Evolutionary conservation across 2,329 filamentous ascomycete species (phyloP).

Genomic region (Mycocentrospora acerina): DNA sequence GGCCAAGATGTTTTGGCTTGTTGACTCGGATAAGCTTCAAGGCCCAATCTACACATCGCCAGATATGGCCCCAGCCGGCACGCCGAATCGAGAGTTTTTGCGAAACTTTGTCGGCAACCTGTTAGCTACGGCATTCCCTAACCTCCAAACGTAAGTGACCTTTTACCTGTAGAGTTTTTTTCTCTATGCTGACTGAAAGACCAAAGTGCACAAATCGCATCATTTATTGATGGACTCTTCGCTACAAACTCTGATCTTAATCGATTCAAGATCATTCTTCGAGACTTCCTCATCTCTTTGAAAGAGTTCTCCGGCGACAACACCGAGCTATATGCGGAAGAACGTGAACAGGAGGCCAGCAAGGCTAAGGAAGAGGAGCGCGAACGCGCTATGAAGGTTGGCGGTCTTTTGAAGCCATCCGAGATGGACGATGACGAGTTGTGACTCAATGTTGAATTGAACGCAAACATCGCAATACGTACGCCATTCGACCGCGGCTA

Average conservation of each 20-base stretch:
- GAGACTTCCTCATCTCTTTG: conserved; percentile 94
- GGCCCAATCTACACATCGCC: conserved; percentile 79
- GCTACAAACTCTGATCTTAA: conserved; percentile 83
- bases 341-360: conserved; percentile 88
- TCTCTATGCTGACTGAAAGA: conserved; percentile 27
- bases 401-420: conserved; percentile 94
- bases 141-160: conserved; percentile 83
- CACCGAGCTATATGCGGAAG: conserved; percentile 86
- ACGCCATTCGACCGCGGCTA: conserved; percentile 37
- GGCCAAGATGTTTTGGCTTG: conserved; percentile 93
- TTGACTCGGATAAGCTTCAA: conserved; percentile 86
- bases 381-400: conserved; percentile 90
- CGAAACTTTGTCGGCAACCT: conserved; percentile 83
- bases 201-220: conserved; percentile 76
- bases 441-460: conserved; percentile 66
- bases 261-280: conserved; percentile 92
- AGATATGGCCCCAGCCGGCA: conserved; percentile 80
- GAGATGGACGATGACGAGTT: conserved; percentile 82
- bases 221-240: conserved; percentile 89
- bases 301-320: conserved; percentile 98
- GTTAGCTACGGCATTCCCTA: conserved; percentile 87
- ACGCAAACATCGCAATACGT: conserved; percentile 37
- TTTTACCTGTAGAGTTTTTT: not conserved
- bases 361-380: conserved; percentile 86
- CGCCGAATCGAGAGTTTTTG: conserved; percentile 87